These are phyloP conservation scores for Claviceps spartinae DNA, from an alignment of 2,329 filamentous ascomycete genomes.

Conservation along the genomic window DNA sequence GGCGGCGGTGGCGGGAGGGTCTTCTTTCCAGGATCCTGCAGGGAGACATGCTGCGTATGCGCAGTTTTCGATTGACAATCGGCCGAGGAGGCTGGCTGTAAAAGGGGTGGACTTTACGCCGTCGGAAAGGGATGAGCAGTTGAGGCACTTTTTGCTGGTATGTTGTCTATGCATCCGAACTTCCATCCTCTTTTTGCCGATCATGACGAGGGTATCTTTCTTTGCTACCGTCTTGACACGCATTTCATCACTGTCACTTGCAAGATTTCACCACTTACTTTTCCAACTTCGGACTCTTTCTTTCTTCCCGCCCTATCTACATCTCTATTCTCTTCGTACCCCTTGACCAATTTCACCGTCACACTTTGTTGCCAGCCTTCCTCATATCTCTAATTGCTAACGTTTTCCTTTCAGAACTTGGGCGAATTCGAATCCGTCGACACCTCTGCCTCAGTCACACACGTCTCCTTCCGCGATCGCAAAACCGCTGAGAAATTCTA, in stretches of 20 bases:
- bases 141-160: constrained; percentile 60
- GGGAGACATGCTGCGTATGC: constrained; percentile 43
- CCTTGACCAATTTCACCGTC: too few species aligned
- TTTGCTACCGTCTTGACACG: too few species aligned
- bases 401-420: constrained; percentile 32
- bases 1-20: constrained; percentile 22
- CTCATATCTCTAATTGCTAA: not conserved
- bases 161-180: constrained; percentile 14
- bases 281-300: not conserved
- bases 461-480: constrained; percentile 52
- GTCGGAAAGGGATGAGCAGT: constrained; percentile 49
- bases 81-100: constrained; percentile 54
- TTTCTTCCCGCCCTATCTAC: not conserved
- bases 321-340: too few species aligned
- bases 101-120: constrained; percentile 50
- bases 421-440: constrained; percentile 49
- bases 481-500: constrained; percentile 59
- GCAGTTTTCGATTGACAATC: constrained; percentile 60
- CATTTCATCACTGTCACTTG: too few species aligned
- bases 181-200: too few species aligned
- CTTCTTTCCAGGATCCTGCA: constrained; percentile 23
- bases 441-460: constrained; percentile 30
- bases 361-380: too few species aligned
- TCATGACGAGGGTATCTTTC: too few species aligned
- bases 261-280: too few species aligned